Evolutionary conservation across 2,329 filamentous ascomycete species (phyloP).

Genomic region (Xylariaceae sp.): DNA sequence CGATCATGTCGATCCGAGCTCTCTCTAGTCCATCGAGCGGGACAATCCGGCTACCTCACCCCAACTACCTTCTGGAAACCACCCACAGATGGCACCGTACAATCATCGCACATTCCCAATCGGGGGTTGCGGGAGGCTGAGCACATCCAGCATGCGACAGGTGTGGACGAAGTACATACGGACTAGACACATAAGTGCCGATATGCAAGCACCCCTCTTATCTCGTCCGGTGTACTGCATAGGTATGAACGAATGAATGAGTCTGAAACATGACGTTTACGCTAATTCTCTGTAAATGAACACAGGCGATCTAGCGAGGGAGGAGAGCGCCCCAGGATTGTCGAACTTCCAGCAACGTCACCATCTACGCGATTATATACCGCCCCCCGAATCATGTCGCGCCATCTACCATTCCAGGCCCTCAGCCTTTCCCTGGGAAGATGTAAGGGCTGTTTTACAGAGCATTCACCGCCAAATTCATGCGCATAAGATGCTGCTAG

Average conservation of each 20-base stretch:
- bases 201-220: neutral
- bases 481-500: neutral
- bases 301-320: neutral
- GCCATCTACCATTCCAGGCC: neutral
- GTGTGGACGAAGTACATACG: neutral
- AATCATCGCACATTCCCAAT: neutral
- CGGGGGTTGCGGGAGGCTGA: neutral
- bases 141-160: neutral
- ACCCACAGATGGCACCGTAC: neutral
- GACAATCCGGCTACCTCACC: neutral
- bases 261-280: neutral
- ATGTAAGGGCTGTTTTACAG: neutral
- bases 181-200: neutral
- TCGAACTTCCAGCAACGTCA: neutral
- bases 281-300: neutral
- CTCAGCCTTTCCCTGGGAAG: slow-evolving; percentile 9
- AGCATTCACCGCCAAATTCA: slow-evolving; percentile 13
- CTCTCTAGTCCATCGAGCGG: neutral
- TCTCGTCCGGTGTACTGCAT: too few species aligned
- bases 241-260: neutral
- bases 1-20: neutral
- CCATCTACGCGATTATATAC: neutral
- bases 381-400: slow-evolving; percentile 7
- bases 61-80: neutral
- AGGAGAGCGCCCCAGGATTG: neutral